These are phyloP conservation scores for Emmonsiellopsis sp. DNA, from an alignment of 2,329 filamentous ascomycete genomes.

Conservation along the genomic window DNA sequence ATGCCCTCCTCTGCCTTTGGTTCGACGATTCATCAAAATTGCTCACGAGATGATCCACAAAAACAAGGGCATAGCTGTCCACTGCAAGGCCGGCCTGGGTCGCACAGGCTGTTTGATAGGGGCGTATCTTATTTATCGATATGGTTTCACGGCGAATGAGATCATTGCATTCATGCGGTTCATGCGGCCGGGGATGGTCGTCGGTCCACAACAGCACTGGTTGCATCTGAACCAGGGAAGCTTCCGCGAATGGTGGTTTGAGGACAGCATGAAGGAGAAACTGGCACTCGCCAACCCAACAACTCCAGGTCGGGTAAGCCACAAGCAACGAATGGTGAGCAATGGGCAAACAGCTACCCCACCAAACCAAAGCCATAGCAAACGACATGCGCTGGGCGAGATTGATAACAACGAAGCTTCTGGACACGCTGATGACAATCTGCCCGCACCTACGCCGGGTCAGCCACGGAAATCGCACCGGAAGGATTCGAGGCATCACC, in stretches of 20 bases:
- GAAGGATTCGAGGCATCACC: conserved; percentile 63
- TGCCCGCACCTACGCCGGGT: conserved; percentile 89
- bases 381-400: conserved; percentile 82
- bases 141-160: conserved; percentile 95
- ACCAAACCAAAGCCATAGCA: conserved; percentile 65
- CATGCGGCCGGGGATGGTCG: conserved; percentile 98
- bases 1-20: conserved; percentile 78
- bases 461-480: conserved; percentile 86
- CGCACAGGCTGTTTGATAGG: conserved; percentile 94
- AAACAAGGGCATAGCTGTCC: conserved; percentile 89
- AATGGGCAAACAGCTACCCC: conserved; percentile 70
- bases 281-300: conserved; percentile 49
- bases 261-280: conserved; percentile 71
- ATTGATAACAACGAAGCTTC: conserved; percentile 68
- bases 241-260: conserved; percentile 96
- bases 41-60: conserved; percentile 90
- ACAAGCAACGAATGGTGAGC: conserved; percentile 50
- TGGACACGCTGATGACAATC: conserved; percentile 60
- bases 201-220: conserved; percentile 98
- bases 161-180: conserved; percentile 98
- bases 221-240: conserved; percentile 91
- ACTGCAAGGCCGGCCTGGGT: conserved; percentile 95
- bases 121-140: conserved; percentile 92
- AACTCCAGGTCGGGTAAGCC: conserved; percentile 42
- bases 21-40: conserved; percentile 87